Base-by-base conservation (phyloP, 2,329 filamentous ascomycete genomes). In the Nemania abortiva region DNA sequence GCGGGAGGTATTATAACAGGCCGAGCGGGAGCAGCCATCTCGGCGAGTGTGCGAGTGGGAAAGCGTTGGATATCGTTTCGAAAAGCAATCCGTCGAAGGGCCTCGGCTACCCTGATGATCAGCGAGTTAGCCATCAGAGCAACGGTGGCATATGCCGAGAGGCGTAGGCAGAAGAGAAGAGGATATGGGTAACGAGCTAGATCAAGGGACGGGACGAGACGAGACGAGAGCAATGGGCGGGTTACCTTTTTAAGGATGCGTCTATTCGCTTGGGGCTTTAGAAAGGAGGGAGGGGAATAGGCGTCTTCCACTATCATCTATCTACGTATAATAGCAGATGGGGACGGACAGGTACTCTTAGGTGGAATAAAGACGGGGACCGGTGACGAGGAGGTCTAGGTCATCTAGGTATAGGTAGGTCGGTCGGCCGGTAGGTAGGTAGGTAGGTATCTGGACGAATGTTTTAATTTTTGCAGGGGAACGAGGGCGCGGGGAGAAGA, bases 21-120 rank as follows among this genome's bases (percentile, higher is more conserved):
- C 7, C 70, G 75, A 54, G 61, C 66, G 61, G 75, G 72, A 63
- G 83, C 81, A 42, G 82, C 81, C 84, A 86, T 86, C 64, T 84
- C 80, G 74, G 77, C 75, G 55, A 82, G 76, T 15, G 80, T 81
- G 54, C 75, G 79, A 55, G 74, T 76, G 58, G 80, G 79, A 56
- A 77, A 77, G 60, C 74, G 74, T 58, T 78, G 77, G 54, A 80
- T 78, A 69, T 80, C 77, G 77, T 81, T 78, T 62, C 80, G 79
- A 59, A 82, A 82, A 37, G 81, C 82, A 22, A 82, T 76, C 73
- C 76, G 78, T 62, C 82, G 79, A 47, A 84, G 77, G 69, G 80
- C 77, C 72, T 81, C 79, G 45, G 81, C 79, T 74, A 79, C 79
- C 74, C 81, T 81, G 61, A 84, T 70, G 66, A 84, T 75, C 58